These are phyloP conservation scores for Grosmannia clavigera DNA, from an alignment of 2,329 filamentous ascomycete genomes.

Conservation along the genomic window DNA sequence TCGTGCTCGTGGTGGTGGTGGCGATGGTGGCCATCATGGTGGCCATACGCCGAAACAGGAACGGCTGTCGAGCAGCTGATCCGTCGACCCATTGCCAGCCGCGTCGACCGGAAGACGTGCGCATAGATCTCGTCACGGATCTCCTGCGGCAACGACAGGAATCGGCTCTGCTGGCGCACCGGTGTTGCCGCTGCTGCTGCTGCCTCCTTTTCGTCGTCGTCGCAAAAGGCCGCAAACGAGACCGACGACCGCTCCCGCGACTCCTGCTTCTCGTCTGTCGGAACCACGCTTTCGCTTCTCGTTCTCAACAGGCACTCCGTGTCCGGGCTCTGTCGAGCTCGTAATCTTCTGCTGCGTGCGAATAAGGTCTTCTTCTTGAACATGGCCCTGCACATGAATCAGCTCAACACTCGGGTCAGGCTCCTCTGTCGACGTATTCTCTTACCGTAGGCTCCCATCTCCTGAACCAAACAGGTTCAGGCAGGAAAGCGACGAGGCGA, in stretches of 20 bases:
- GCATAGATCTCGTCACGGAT: slow-evolving; percentile 13
- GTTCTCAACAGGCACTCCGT: not conserved
- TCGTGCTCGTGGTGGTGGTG: no score
- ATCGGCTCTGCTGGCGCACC: slow-evolving; percentile 1
- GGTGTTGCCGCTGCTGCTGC: not conserved
- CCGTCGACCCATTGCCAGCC: slow-evolving; percentile 12
- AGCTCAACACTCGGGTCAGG: not conserved
- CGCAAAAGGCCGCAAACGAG: not conserved
- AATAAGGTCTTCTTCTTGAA: not conserved
- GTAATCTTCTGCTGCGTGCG: not conserved
- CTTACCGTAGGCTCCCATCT: not conserved
- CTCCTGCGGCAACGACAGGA: slow-evolving; percentile 11
- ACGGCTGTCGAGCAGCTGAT: slow-evolving; percentile 3
- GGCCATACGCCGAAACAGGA: not conserved
- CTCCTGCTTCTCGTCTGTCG: not conserved
- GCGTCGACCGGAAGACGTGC: slow-evolving; percentile 11
- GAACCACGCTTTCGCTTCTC: not conserved
- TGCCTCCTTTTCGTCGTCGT: not conserved
- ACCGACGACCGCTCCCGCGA: not conserved
- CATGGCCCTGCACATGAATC: not conserved
- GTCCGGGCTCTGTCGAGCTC: not conserved
- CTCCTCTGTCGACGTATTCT: not conserved
- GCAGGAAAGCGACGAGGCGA: not conserved
- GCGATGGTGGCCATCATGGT: no score
- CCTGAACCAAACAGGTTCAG: not conserved